Percentiles rank a stretch among this genome's conserved stretches.
These are phyloP conservation scores for Citrus inodora DNA, from an alignment of 345 rosid species.

Conservation along the genomic window DNA sequence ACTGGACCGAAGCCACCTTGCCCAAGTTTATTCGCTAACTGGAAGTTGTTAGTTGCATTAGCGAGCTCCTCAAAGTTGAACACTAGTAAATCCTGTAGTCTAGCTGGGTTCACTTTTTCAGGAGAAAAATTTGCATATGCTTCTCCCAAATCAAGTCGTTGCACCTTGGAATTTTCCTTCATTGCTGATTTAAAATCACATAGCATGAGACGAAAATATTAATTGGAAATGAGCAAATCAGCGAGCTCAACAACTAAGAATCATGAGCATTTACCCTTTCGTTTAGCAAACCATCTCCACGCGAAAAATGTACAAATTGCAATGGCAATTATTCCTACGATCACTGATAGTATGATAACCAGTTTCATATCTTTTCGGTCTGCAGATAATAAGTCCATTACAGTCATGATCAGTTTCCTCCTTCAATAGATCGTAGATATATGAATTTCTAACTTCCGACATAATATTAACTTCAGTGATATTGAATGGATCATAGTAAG, in stretches of 20 bases:
- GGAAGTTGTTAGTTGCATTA: slow-evolving; percentile 13
- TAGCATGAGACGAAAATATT: not conserved
- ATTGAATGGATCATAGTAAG: no score
- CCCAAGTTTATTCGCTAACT: slow-evolving; percentile 28
- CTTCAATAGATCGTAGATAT: no score
- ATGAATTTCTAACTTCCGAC: not conserved
- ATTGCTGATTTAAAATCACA: not conserved
- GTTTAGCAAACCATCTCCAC: slow-evolving; percentile 15
- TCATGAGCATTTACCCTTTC: slow-evolving; percentile 12
- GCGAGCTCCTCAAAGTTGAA: slow-evolving; percentile 35
- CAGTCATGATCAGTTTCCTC: not conserved
- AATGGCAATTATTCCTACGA: slow-evolving; percentile 6
- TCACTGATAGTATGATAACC: not conserved
- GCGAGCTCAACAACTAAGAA: no score
- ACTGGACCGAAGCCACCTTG: slow-evolving; percentile 29
- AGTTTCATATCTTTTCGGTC: slow-evolving; percentile 4
- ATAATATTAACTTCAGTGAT: no score
- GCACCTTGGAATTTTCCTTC: not conserved
- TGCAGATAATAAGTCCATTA: not conserved
- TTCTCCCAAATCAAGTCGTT: not conserved
- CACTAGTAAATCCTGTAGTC: slow-evolving; percentile 24
- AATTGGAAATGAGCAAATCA: not conserved
- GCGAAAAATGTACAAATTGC: slow-evolving; percentile 6
- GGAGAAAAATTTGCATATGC: not conserved
- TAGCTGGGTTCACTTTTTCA: not conserved